Percentiles rank a stretch among this genome's conserved stretches.
These are phyloP conservation scores for Microglena sp. DNA, from an alignment of 139 green algal species.

Conservation along the genomic window DNA sequence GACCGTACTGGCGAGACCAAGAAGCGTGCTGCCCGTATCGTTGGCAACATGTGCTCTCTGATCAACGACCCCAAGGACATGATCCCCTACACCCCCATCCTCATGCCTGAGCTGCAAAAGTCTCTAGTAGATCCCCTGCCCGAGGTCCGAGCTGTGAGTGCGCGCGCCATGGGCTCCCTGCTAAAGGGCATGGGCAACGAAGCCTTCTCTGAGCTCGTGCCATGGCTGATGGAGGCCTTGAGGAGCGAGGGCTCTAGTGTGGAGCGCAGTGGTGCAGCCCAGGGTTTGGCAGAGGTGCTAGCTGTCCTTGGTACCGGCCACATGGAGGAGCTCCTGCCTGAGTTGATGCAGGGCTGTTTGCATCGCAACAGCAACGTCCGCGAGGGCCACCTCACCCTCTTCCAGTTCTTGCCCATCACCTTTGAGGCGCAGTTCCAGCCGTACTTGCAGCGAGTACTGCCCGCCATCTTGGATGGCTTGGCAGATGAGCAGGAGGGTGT, in stretches of 20 bases:
- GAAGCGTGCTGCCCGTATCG: slow-evolving; percentile 84
- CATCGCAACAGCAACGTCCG: slow-evolving; percentile 42
- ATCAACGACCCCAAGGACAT: slow-evolving; percentile 92
- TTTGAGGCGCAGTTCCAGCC: slow-evolving; percentile 28
- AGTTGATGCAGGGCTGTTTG: slow-evolving; percentile 62
- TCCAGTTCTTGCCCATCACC: slow-evolving; percentile 58
- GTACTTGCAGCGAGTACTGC: slow-evolving; percentile 50
- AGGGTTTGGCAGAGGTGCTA: slow-evolving; percentile 85
- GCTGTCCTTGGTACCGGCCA: slow-evolving; percentile 64
- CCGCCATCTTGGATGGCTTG: slow-evolving; percentile 83
- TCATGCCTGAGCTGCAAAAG: slow-evolving; percentile 89
- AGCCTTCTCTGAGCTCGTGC: slow-evolving; percentile 59
- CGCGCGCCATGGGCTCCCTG: slow-evolving; percentile 65
- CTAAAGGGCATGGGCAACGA: slow-evolving; percentile 62
- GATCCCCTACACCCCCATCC: slow-evolving; percentile 77
- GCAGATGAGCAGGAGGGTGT: slow-evolving; percentile 90
- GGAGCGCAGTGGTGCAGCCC: slow-evolving; percentile 58
- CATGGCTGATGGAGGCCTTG: slow-evolving; percentile 80
- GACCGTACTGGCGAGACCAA: slow-evolving; percentile 88
- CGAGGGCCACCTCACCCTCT: slow-evolving; percentile 87
- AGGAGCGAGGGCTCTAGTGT: slow-evolving; percentile 55
- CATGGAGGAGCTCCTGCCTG: slow-evolving; percentile 75
- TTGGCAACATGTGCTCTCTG: slow-evolving; percentile 89
- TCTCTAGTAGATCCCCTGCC: slow-evolving; percentile 87
- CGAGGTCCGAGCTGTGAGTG: slow-evolving; percentile 72